Percentiles rank a stretch among this genome's conserved stretches.
Conservation (phyloP, 2,329 filamentous ascomycete species). For the Fusarium sp. region DNA sequence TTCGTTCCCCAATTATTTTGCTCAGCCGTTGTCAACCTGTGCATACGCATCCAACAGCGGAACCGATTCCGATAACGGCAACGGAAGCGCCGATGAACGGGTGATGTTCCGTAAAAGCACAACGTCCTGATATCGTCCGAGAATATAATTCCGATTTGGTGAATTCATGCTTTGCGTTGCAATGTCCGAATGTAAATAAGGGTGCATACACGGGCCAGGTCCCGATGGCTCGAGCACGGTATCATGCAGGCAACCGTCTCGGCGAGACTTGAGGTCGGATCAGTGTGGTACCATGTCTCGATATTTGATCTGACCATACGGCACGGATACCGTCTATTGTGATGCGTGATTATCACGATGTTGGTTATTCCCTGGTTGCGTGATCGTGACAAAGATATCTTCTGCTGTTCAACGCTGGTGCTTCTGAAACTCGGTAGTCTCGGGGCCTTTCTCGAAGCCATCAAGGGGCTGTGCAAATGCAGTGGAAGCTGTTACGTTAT, state of each 20-base stretch:
- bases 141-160: background rate
- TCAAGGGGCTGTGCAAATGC: background rate
- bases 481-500: background rate
- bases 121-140: background rate
- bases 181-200: conserved; percentile 2
- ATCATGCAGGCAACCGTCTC: background rate
- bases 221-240: conserved; percentile 7
- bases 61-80: conserved; percentile 13
- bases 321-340: too few relatives aligned
- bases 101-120: background rate
- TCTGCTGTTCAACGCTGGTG: background rate
- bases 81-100: conserved; percentile 9
- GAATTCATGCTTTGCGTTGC: background rate
- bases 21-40: background rate
- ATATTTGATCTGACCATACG: background rate
- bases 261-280: background rate
- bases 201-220: background rate
- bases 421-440: too few relatives aligned
- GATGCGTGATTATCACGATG: background rate
- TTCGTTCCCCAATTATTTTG: background rate
- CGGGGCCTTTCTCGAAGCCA: too few relatives aligned
- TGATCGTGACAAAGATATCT: background rate
- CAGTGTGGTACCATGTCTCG: background rate
- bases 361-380: background rate
- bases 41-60: background rate